These are phyloP conservation scores for Trifolium pratense DNA, from an alignment of 306 rosid genomes.

Conservation along the genomic window DNA sequence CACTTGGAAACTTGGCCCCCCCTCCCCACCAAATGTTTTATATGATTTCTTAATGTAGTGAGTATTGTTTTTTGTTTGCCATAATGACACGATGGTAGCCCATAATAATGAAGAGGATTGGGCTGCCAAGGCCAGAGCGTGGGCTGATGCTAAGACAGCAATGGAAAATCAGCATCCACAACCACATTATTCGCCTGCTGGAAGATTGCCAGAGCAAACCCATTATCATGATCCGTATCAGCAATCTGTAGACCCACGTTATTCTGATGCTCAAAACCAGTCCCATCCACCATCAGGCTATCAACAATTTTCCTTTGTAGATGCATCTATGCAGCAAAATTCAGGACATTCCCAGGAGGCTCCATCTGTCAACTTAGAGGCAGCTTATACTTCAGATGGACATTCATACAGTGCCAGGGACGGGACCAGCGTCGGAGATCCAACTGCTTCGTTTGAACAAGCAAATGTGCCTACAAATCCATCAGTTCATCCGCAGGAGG, in stretches of 20 bases:
- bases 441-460: constrained; percentile 62
- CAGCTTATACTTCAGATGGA: constrained; percentile 66
- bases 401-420: constrained; percentile 60
- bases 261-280: constrained; percentile 68
- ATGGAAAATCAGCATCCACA: constrained; percentile 79
- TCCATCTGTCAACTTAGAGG: constrained; percentile 55
- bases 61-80: constrained; percentile 18
- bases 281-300: constrained; percentile 62
- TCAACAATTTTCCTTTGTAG: constrained; percentile 72
- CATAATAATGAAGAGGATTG: constrained; percentile 85
- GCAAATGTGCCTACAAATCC: constrained; percentile 67
- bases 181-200: constrained; percentile 63
- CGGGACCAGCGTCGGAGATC: constrained; percentile 58
- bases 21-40: constrained; percentile 2
- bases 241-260: constrained; percentile 55
- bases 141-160: constrained; percentile 88
- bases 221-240: constrained; percentile 78
- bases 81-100: constrained; percentile 37
- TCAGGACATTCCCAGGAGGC: constrained; percentile 64
- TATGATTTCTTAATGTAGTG: constrained; percentile 19
- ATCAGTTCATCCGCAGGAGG: constrained; percentile 98
- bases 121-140: constrained; percentile 96
- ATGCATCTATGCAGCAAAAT: constrained; percentile 52
- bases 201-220: constrained; percentile 73
- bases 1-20: constrained; percentile 4